Evolutionary conservation across 768 basidiomycete genomes (phyloP).

Genomic region (Chalciporus pseudorubinellus): DNA sequence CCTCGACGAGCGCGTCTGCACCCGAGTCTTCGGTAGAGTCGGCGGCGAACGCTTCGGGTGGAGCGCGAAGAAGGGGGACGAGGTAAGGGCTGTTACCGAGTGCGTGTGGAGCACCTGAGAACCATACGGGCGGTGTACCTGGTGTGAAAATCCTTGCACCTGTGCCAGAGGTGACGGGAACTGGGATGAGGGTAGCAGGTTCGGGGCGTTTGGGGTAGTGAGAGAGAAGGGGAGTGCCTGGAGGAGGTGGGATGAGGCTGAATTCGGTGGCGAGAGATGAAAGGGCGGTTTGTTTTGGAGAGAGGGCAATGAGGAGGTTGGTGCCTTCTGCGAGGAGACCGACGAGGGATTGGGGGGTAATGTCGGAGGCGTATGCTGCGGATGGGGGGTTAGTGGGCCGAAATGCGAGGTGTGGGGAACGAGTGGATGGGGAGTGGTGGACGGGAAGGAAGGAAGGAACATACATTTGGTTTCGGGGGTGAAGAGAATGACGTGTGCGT

Average conservation of each 20-base stretch:
- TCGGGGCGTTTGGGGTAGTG: conserved; percentile 78
- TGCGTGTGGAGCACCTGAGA: conserved; percentile 67
- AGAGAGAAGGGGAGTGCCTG: conserved; percentile 78
- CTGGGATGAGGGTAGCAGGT: conserved; percentile 63
- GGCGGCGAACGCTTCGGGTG: conserved; percentile 71
- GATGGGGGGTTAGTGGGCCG: neutral
- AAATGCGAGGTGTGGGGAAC: neutral
- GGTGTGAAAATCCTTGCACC: conserved; percentile 43
- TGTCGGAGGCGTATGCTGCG: conserved; percentile 67
- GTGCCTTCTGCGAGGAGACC: conserved; percentile 64
- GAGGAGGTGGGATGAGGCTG: conserved; percentile 83
- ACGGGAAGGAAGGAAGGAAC: no score
- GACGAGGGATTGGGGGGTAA: conserved; percentile 80
- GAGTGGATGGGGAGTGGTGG: neutral
- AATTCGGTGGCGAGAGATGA: conserved; percentile 87
- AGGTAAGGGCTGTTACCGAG: conserved; percentile 73
- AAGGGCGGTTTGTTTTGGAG: conserved; percentile 70
- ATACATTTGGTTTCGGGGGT: conserved; percentile 84
- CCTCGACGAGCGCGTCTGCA: conserved; percentile 65
- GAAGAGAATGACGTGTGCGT: conserved; percentile 85
- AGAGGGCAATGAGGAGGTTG: conserved; percentile 83
- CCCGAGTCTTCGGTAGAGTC: conserved; percentile 57
- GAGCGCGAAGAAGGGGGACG: conserved; percentile 78
- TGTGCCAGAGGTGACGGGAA: conserved; percentile 43
- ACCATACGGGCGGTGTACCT: conserved; percentile 63